A percentile compares a stretch with the other conserved stretches of the same genome.
phyloP scores from a whole-genome alignment of 1,284 basidiomycete genomes.

The Rhodotorula glutinis region DNA sequence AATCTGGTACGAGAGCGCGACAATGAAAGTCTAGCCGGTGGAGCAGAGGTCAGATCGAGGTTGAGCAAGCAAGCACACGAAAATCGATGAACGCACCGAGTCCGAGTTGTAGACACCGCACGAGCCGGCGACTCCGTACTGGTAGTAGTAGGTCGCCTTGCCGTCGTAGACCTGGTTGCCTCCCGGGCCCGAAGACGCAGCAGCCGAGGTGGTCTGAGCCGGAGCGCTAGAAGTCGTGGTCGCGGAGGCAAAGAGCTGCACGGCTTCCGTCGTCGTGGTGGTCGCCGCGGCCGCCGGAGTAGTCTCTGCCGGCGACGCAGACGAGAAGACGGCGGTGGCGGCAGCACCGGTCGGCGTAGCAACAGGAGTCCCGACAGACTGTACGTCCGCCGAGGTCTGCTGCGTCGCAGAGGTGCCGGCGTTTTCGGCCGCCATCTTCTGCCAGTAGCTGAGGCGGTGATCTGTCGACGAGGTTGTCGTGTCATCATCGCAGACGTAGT shows the following conservation, averaged over 20 bases:
- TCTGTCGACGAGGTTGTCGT: not conserved
- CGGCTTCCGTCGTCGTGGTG: not conserved
- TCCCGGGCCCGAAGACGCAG: not conserved
- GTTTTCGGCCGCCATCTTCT: not conserved
- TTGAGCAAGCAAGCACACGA: constrained; percentile 20
- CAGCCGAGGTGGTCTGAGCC: not conserved
- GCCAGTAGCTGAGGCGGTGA: not conserved
- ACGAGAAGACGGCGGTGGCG: not conserved
- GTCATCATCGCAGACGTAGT: constrained; percentile 1
- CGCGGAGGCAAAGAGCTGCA: constrained; percentile 3
- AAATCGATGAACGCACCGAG: constrained; percentile 13
- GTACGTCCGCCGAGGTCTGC: not conserved
- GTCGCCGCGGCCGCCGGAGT: not conserved
- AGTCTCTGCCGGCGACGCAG: not conserved
- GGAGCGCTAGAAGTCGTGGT: not conserved
- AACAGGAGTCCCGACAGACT: not conserved
- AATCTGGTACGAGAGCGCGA: constrained; percentile 57
- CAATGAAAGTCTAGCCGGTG: constrained; percentile 55
- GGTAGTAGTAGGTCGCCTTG: constrained; percentile 62
- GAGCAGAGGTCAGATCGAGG: constrained; percentile 43
- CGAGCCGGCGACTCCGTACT: constrained; percentile 59
- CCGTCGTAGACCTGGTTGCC: constrained; percentile 3
- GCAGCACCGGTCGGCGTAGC: not conserved
- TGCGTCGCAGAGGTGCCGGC: not conserved
- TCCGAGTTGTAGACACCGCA: constrained; percentile 71